A percentile compares a stretch with the other conserved stretches of the same genome.
phyloP scores from a whole-genome alignment of 129 eudicot species.

The Sambucus nigra region DNA sequence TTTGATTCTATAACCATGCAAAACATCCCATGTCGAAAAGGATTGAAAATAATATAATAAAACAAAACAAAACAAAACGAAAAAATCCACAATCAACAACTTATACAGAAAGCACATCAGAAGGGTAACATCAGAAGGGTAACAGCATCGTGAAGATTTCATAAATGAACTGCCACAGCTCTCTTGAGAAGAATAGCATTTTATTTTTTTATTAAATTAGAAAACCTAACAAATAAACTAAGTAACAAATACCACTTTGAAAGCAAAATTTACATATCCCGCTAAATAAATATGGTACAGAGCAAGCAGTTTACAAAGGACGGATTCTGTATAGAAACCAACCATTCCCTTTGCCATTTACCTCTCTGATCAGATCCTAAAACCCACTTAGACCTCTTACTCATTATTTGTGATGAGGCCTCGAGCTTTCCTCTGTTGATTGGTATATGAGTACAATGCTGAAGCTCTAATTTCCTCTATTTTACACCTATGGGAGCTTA shows the following conservation, averaged over 20 bases:
- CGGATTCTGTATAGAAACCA: background rate
- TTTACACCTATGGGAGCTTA: background rate
- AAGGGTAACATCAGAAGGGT: no score
- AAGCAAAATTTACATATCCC: background rate
- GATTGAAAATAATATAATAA: no score
- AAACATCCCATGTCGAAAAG: no score
- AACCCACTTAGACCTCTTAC: background rate
- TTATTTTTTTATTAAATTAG: background rate
- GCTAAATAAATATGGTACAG: conserved; percentile 1
- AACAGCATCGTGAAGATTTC: no score
- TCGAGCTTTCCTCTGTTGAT: background rate
- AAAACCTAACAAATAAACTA: background rate
- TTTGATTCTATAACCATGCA: no score
- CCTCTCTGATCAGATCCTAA: background rate
- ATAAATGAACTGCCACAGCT: background rate
- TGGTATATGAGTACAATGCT: background rate
- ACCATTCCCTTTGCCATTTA: background rate
- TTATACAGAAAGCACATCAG: background rate
- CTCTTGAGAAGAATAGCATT: background rate
- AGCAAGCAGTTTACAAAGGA: background rate
- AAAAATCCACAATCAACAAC: background rate
- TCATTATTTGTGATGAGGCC: background rate
- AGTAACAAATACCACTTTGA: background rate
- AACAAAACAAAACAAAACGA: no score
- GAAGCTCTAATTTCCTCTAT: background rate